Evolutionary conservation across 2,329 filamentous ascomycete species (phyloP).

Genomic region (Xylaria hypoxylon): DNA sequence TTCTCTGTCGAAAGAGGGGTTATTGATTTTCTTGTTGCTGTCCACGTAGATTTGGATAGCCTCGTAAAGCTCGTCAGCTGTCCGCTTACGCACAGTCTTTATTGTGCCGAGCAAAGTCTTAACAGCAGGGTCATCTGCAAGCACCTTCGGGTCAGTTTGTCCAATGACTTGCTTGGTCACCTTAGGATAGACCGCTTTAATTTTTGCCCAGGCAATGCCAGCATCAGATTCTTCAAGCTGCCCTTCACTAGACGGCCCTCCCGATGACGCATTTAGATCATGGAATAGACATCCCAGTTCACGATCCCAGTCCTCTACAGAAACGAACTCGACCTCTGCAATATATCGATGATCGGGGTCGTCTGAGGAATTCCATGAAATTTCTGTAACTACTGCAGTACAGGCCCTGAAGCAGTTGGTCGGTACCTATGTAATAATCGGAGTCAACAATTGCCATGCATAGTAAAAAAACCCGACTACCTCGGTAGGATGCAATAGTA

Average conservation of each 20-base stretch:
- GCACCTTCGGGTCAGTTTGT: slow-evolving; percentile 49
- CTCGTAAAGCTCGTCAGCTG: slow-evolving; percentile 57
- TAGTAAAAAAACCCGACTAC: background rate
- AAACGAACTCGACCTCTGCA: slow-evolving; percentile 70
- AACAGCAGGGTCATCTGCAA: slow-evolving; percentile 58
- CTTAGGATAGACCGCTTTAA: slow-evolving; percentile 53
- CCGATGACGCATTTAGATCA: slow-evolving; percentile 59
- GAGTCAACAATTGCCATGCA: background rate
- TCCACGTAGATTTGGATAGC: slow-evolving; percentile 64
- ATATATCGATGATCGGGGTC: slow-evolving; percentile 56
- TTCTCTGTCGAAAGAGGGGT: background rate
- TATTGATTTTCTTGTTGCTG: slow-evolving; percentile 60
- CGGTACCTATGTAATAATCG: slow-evolving; percentile 40
- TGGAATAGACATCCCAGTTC: slow-evolving; percentile 62
- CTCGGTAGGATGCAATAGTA: background rate
- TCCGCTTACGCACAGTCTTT: slow-evolving; percentile 53
- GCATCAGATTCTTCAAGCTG: slow-evolving; percentile 58
- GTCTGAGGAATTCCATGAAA: slow-evolving; percentile 64
- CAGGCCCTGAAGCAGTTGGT: slow-evolving; percentile 69
- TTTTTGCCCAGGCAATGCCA: slow-evolving; percentile 56
- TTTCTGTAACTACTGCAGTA: slow-evolving; percentile 70
- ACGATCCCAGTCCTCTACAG: slow-evolving; percentile 61
- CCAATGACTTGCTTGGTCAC: slow-evolving; percentile 33
- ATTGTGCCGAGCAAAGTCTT: slow-evolving; percentile 59
- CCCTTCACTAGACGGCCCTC: slow-evolving; percentile 53